Conservation (phyloP, 2,329 filamentous ascomycete genomes). For the Phoma sp. region DNA sequence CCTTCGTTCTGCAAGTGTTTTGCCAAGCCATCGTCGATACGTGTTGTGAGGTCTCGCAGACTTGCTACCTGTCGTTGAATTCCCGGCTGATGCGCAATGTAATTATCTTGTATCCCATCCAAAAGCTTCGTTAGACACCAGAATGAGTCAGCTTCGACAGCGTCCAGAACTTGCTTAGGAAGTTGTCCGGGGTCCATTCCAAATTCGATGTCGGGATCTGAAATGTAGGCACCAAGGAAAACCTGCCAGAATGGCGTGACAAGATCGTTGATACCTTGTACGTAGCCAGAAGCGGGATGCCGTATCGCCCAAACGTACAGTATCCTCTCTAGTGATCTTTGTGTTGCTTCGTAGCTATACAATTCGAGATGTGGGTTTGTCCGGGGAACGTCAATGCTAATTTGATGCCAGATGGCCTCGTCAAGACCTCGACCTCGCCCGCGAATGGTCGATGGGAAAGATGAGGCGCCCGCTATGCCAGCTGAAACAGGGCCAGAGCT, state of each 20-base stretch:
- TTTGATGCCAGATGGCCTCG: slow-evolving; percentile 99
- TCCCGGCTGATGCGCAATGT: slow-evolving; percentile 95
- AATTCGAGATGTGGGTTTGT: slow-evolving; percentile 96
- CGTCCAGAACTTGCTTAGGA: slow-evolving; percentile 87
- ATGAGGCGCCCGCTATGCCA: slow-evolving; percentile 55
- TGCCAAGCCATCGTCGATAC: slow-evolving; percentile 83
- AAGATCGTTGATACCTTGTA: slow-evolving; percentile 97
- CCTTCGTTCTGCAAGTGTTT: slow-evolving; percentile 89
- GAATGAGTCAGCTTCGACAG: slow-evolving; percentile 96
- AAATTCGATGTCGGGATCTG: slow-evolving; percentile 87
- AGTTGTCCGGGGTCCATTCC: slow-evolving; percentile 98
- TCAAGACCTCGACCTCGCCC: slow-evolving; percentile 78
- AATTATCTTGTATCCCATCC: slow-evolving; percentile 99
- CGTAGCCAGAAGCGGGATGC: slow-evolving; percentile 95
- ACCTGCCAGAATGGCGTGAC: slow-evolving; percentile 99
- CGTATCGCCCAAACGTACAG: slow-evolving; percentile 97
- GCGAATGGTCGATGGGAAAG: slow-evolving; percentile 56
- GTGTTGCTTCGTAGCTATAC: slow-evolving; percentile 95
- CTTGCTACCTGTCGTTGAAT: slow-evolving; percentile 93
- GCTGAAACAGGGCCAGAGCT: slow-evolving; percentile 23
- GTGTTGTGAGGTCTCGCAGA: slow-evolving; percentile 84
- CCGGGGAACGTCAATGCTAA: slow-evolving; percentile 95
- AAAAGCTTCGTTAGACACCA: slow-evolving; percentile 98
- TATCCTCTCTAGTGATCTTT: slow-evolving; percentile 90
- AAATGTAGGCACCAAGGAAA: slow-evolving; percentile 92